Percentiles rank a stretch among this genome's conserved stretches.
These are phyloP conservation scores for Talaromyces sp. DNA, from an alignment of 2,329 filamentous ascomycete species.

Conservation along the genomic window DNA sequence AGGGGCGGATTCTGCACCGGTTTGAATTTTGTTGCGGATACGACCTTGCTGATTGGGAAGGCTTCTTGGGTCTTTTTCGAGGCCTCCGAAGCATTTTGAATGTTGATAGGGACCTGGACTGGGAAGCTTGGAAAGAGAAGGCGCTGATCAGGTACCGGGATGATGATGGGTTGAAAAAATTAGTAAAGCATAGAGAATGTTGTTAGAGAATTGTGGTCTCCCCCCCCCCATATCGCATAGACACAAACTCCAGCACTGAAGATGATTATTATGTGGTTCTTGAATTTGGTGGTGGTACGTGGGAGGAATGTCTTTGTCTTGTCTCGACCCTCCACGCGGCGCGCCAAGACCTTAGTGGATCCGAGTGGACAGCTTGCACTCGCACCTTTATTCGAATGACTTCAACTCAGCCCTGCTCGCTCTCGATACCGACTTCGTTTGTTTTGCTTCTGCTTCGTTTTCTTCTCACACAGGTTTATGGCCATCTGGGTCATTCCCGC, in stretches of 20 bases:
- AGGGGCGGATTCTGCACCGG: conserved; percentile 34
- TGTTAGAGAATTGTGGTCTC: background rate
- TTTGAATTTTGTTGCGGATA: conserved; percentile 41
- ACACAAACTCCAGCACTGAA: background rate
- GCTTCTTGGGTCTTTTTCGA: conserved; percentile 38
- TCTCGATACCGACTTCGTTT: background rate
- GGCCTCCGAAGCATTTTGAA: conserved; percentile 32
- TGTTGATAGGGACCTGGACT: conserved; percentile 30
- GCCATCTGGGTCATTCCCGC: background rate
- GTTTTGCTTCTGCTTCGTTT: background rate
- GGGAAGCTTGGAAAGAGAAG: conserved; percentile 33
- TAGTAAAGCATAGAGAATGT: conserved; percentile 1
- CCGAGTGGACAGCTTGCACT: background rate
- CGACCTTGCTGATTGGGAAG: conserved; percentile 38
- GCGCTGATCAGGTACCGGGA: conserved; percentile 30
- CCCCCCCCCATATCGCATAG: background rate
- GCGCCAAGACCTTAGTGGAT: background rate
- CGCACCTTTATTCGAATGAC: background rate
- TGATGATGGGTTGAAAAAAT: conserved; percentile 13
- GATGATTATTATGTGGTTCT: background rate
- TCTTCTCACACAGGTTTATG: background rate
- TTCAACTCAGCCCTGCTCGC: background rate
- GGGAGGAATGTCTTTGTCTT: background rate
- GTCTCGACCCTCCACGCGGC: background rate
- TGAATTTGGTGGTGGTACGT: background rate